Percentiles rank a stretch among this genome's conserved stretches.
Evolutionary conservation across 1,284 basidiomycete genomes (phyloP).

Genomic region (Ceratobasidium sp.): DNA sequence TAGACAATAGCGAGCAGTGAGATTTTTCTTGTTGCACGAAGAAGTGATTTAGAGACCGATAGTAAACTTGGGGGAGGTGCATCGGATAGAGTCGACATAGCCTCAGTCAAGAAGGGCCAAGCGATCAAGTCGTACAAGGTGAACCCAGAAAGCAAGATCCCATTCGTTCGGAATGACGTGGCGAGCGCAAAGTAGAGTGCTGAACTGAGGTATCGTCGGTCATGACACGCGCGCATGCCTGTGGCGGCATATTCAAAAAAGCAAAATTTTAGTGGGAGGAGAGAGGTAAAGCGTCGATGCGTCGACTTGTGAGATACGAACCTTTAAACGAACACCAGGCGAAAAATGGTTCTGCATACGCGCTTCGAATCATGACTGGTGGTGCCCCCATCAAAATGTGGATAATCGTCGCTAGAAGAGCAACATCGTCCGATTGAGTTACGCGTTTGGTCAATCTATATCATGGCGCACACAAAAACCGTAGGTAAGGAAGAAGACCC

Average conservation of each 20-base stretch:
- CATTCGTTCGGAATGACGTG: conserved; percentile 84
- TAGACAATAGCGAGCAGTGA: conserved; percentile 54
- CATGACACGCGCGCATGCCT: conserved; percentile 74
- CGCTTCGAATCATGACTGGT: conserved; percentile 74
- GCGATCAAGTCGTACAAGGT: conserved; percentile 77
- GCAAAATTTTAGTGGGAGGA: too few species aligned
- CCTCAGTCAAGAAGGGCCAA: conserved; percentile 64
- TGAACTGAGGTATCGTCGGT: conserved; percentile 66
- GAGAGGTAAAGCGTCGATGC: conserved; percentile 15
- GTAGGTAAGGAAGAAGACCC: too few species aligned
- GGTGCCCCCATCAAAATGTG: conserved; percentile 88
- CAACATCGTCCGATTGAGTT: conserved; percentile 65
- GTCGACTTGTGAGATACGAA: too few species aligned
- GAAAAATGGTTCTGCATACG: conserved; percentile 90
- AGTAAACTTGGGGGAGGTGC: too few species aligned
- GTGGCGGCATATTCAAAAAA: too few species aligned
- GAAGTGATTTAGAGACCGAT: too few species aligned
- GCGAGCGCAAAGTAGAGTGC: conserved; percentile 76
- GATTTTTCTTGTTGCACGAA: background rate
- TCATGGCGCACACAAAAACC: too few species aligned
- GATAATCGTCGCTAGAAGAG: conserved; percentile 73
- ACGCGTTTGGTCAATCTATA: conserved; percentile 7
- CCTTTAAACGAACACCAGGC: conserved; percentile 84
- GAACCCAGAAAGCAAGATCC: conserved; percentile 82
- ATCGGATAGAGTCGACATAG: too few species aligned